Percentiles rank a stretch among this genome's conserved stretches.
phyloP scores from a whole-genome alignment of 371 early-diverging fungal species.

The Lichtheimia ramosa region DNA sequence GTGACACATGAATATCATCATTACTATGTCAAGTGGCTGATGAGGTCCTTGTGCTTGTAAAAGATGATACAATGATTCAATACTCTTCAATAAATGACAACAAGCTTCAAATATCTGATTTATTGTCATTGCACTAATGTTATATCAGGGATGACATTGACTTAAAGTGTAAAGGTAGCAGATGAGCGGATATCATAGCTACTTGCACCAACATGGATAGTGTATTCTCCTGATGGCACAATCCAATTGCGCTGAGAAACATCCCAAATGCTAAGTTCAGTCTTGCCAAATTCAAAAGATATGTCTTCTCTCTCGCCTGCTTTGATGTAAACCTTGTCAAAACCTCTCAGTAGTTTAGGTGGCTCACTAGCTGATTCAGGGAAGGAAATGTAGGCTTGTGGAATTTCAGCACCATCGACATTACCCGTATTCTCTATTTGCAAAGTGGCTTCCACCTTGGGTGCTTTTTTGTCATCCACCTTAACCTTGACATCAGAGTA shows the following conservation, averaged over 20 bases:
- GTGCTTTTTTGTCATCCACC: not conserved
- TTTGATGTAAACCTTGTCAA: slow-evolving; percentile 36
- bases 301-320: slow-evolving; percentile 19
- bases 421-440: slow-evolving; percentile 44
- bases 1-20: too few species aligned
- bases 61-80: too few species aligned
- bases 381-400: slow-evolving; percentile 49
- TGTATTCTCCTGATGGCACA: slow-evolving; percentile 33
- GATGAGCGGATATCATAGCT: slow-evolving; percentile 38
- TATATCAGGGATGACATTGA: too few species aligned
- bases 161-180: slow-evolving; percentile 12
- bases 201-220: slow-evolving; percentile 45
- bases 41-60: too few species aligned
- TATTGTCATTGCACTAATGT: too few species aligned
- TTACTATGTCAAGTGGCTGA: too few species aligned
- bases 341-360: slow-evolving; percentile 46
- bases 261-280: slow-evolving; percentile 43
- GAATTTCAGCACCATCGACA: slow-evolving; percentile 49
- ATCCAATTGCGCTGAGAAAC: slow-evolving; percentile 21
- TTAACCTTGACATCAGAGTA: slow-evolving; percentile 20
- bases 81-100: too few species aligned
- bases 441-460: slow-evolving; percentile 22
- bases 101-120: too few species aligned
- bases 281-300: slow-evolving; percentile 14
- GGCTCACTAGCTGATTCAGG: slow-evolving; percentile 38